These are phyloP conservation scores for Proliferodiscus dingleyae DNA, from an alignment of 2,329 filamentous ascomycete genomes.

Conservation along the genomic window DNA sequence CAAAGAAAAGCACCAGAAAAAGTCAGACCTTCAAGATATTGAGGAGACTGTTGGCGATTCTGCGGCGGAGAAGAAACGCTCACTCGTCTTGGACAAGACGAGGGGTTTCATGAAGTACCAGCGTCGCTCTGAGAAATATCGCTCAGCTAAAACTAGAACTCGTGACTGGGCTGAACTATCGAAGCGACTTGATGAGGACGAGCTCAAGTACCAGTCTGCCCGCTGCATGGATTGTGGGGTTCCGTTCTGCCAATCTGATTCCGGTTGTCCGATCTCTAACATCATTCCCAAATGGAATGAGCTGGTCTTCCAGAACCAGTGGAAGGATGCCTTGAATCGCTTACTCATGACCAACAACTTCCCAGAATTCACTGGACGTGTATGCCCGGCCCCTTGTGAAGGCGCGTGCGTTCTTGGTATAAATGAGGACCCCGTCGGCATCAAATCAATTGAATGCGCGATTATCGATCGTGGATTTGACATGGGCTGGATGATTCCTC, in stretches of 20 bases:
- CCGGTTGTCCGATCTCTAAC: conserved; percentile 92
- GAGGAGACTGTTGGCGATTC: conserved; percentile 86
- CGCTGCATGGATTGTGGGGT: conserved; percentile 99
- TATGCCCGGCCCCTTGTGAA: conserved; percentile 94
- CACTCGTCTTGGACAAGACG: conserved; percentile 94
- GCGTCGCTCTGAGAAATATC: conserved; percentile 89
- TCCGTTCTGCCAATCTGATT: conserved; percentile 95
- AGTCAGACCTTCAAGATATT: conserved; percentile 69
- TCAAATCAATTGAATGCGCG: conserved; percentile 97
- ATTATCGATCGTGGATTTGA: conserved; percentile 98
- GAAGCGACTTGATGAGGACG: conserved; percentile 81
- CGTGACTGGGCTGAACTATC: conserved; percentile 94
- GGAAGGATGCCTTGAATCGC: conserved; percentile 87
- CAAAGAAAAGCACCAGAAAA: conserved; percentile 61
- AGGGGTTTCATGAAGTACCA: conserved; percentile 97
- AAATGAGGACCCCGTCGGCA: conserved; percentile 93
- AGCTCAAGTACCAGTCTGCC: conserved; percentile 93
- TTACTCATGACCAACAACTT: conserved; percentile 98
- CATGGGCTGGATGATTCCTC: conserved; percentile 95
- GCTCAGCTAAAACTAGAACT: conserved; percentile 73
- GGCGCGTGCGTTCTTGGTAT: conserved; percentile 94
- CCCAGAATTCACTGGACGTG: conserved; percentile 94
- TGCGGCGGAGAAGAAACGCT: conserved; percentile 82
- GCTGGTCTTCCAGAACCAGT: conserved; percentile 68
- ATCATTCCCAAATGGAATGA: conserved; percentile 98